phyloP scores from a whole-genome alignment of 768 basidiomycete genomes.

The Phanerochaete carnosa region DNA sequence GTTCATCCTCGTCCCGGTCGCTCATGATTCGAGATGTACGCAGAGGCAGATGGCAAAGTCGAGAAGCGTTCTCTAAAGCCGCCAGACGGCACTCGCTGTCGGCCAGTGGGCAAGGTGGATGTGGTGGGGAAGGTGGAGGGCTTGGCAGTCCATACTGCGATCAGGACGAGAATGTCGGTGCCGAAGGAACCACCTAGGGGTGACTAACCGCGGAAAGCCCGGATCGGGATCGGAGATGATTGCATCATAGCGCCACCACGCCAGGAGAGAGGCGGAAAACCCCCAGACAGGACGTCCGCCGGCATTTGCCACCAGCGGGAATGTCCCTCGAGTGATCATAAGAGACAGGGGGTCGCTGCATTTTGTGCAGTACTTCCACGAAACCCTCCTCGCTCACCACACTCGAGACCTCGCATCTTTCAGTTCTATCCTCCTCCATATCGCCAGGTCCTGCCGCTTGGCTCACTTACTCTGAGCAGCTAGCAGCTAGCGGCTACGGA shows the following conservation, averaged over 20 bases:
- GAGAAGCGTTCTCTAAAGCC: neutral
- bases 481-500: constrained; percentile 7
- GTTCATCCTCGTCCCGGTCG: neutral
- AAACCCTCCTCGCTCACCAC: too few species aligned
- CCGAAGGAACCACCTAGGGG: neutral
- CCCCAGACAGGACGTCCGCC: neutral
- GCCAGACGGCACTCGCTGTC: neutral
- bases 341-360: too few species aligned
- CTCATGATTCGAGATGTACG: neutral
- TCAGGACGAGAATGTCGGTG: neutral
- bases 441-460: neutral
- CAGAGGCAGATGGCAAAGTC: neutral
- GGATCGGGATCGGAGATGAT: neutral
- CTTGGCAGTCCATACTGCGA: neutral
- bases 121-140: neutral
- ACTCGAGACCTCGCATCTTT: too few species aligned
- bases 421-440: too few species aligned
- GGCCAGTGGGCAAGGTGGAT: neutral
- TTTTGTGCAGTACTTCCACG: too few species aligned
- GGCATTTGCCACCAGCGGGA: too few species aligned
- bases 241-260: neutral
- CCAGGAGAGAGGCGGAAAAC: neutral
- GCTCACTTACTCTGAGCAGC: constrained; percentile 11
- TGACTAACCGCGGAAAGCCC: neutral
- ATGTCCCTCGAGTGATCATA: neutral